These are phyloP conservation scores for Drechmeria coniospora DNA, from an alignment of 2,329 filamentous ascomycete species.

Conservation along the genomic window DNA sequence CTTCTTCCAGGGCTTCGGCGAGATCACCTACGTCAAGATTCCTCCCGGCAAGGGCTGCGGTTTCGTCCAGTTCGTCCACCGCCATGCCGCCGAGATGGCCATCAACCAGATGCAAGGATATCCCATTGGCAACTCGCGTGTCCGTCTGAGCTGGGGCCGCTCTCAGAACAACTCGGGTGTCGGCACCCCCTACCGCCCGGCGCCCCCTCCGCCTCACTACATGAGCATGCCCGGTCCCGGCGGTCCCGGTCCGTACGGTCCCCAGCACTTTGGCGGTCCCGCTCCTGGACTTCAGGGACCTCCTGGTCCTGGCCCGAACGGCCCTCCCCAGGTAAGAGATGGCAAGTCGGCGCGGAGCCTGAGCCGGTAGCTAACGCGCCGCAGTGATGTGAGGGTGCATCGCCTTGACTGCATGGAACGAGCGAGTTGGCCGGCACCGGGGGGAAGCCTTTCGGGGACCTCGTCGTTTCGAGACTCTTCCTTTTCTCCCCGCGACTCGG, in stretches of 20 bases:
- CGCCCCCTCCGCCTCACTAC: slow-evolving; percentile 50
- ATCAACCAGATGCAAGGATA: slow-evolving; percentile 99
- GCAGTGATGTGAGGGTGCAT: slow-evolving; percentile 5
- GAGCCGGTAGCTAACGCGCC: neutral
- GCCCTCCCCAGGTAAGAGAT: slow-evolving; percentile 22
- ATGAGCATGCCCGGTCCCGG: slow-evolving; percentile 31
- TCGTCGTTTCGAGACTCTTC: slow-evolving; percentile 10
- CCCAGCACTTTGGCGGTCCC: slow-evolving; percentile 18
- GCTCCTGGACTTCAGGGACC: slow-evolving; percentile 22
- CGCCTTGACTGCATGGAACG: too few relatives aligned
- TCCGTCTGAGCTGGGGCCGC: slow-evolving; percentile 92
- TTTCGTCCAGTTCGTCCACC: slow-evolving; percentile 98
- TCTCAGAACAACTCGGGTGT: slow-evolving; percentile 99
- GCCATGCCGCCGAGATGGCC: slow-evolving; percentile 97
- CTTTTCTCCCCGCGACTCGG: too few relatives aligned
- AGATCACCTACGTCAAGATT: slow-evolving; percentile 99
- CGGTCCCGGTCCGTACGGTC: slow-evolving; percentile 26
- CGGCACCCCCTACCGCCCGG: slow-evolving; percentile 90
- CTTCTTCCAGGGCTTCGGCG: slow-evolving; percentile 98
- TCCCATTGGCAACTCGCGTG: slow-evolving; percentile 95
- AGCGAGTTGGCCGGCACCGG: too few relatives aligned
- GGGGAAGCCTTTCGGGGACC: too few relatives aligned
- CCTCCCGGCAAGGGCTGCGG: slow-evolving; percentile 97
- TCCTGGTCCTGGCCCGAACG: slow-evolving; percentile 19
- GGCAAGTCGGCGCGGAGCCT: neutral